A percentile compares a stretch with the other conserved stretches of the same genome.
phyloP scores from a whole-genome alignment of 352 stramenopile genomes.

The Paralagenidium karlingii region DNA sequence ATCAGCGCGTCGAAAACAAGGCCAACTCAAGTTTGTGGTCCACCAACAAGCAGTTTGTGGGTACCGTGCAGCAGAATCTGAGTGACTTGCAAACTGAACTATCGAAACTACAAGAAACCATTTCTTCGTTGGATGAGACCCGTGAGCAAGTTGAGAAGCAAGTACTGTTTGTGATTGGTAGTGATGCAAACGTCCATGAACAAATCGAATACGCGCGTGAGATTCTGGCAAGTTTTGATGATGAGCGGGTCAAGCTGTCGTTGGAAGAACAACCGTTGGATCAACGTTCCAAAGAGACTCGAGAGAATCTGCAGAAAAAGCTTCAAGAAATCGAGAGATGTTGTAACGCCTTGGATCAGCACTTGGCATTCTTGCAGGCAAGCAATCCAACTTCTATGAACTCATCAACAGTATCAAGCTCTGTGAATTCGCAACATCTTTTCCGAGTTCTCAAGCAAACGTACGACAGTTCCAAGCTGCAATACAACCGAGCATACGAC shows the following conservation, averaged over 20 bases:
- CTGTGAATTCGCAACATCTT: slow-evolving; percentile 26
- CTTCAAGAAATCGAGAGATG: slow-evolving; percentile 31
- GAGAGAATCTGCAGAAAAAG: slow-evolving; percentile 28
- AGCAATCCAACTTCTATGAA: neutral
- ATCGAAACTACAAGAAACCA: too few species aligned
- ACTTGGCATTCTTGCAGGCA: slow-evolving; percentile 21
- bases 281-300: slow-evolving; percentile 42
- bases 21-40: too few species aligned
- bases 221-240: slow-evolving; percentile 53
- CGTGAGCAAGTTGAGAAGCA: slow-evolving; percentile 55
- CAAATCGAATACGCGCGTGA: slow-evolving; percentile 57
- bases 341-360: slow-evolving; percentile 33
- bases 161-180: slow-evolving; percentile 65
- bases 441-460: slow-evolving; percentile 64
- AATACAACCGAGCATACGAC: slow-evolving; percentile 52
- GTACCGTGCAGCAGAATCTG: slow-evolving; percentile 24
- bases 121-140: slow-evolving; percentile 40
- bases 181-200: slow-evolving; percentile 60
- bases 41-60: too few species aligned
- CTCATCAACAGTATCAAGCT: neutral
- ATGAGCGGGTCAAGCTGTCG: slow-evolving; percentile 40
- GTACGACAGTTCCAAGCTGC: slow-evolving; percentile 59
- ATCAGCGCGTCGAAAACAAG: slow-evolving; percentile 29
- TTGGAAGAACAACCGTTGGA: slow-evolving; percentile 61
- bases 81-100: slow-evolving; percentile 23